phyloP scores from a whole-genome alignment of 257 asterid genomes.

The Solanum rostratum region DNA sequence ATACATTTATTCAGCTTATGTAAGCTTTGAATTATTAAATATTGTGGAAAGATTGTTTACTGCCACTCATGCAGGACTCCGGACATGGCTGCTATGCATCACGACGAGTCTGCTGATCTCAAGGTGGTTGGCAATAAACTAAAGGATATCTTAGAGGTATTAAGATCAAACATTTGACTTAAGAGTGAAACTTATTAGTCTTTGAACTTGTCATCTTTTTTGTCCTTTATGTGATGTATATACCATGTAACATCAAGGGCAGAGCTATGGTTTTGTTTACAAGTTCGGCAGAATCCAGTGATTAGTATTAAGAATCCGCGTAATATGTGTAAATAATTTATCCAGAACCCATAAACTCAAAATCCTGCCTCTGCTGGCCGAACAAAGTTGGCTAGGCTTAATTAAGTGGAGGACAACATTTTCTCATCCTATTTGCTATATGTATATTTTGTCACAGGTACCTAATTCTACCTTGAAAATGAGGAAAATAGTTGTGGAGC shows the following conservation, averaged over 20 bases:
- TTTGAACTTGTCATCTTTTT: neutral
- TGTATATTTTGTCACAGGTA: constrained; percentile 26
- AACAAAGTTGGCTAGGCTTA: neutral
- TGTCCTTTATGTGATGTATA: neutral
- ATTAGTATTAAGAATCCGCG: neutral
- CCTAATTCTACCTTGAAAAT: constrained; percentile 46
- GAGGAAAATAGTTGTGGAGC: constrained; percentile 46
- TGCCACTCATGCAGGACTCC: constrained; percentile 47
- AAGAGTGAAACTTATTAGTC: neutral
- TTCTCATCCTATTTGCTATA: neutral
- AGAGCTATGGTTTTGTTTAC: too few relatives aligned
- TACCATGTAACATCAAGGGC: neutral
- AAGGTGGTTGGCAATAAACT: constrained; percentile 67
- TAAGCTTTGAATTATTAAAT: neutral
- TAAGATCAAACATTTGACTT: neutral
- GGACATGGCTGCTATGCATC: constrained; percentile 76
- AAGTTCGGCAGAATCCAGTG: too few relatives aligned
- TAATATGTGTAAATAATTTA: neutral
- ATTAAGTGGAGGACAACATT: neutral
- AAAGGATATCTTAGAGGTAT: constrained; percentile 65
- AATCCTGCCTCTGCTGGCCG: neutral
- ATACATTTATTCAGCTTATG: neutral
- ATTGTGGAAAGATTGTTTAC: neutral
- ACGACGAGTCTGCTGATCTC: constrained; percentile 73
- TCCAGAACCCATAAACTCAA: neutral